phyloP scores from a whole-genome alignment of 495 filamentous ascomycete genomes.

The Neurospora hispaniola region DNA sequence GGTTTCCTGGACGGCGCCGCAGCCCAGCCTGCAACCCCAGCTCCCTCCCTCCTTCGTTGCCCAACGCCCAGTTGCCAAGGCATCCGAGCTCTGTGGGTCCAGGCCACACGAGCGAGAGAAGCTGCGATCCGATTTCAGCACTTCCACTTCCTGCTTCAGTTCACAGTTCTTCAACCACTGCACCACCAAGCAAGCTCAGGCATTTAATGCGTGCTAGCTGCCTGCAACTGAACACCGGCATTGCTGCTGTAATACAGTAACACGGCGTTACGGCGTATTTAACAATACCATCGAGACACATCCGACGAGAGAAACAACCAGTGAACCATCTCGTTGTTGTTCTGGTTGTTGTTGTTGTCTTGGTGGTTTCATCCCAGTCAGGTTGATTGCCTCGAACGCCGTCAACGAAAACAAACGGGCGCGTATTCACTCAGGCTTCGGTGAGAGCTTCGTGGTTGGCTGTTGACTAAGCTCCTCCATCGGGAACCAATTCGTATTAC shows the following conservation, averaged over 20 bases:
- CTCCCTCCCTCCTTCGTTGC: background rate
- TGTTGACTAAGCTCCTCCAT: background rate
- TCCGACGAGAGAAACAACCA: background rate
- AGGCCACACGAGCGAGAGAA: background rate
- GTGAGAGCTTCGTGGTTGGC: background rate
- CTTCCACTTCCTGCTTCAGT: background rate
- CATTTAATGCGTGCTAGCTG: background rate
- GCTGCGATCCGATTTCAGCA: background rate
- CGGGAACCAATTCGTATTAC: background rate
- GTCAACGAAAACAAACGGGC: background rate
- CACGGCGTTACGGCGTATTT: background rate
- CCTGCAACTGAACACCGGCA: background rate
- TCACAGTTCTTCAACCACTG: background rate
- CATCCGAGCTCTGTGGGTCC: background rate
- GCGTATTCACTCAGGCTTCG: background rate
- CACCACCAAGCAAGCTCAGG: background rate
- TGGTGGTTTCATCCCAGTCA: background rate
- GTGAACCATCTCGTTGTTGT: background rate
- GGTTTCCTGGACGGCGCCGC: background rate
- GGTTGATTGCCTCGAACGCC: background rate
- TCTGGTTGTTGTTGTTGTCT: background rate
- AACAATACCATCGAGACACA: background rate
- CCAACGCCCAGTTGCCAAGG: background rate
- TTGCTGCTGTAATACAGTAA: background rate
- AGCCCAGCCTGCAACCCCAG: background rate